Conservation (phyloP, 176 grass and related monocot genomes). For the Eragrostis nindensis region DNA sequence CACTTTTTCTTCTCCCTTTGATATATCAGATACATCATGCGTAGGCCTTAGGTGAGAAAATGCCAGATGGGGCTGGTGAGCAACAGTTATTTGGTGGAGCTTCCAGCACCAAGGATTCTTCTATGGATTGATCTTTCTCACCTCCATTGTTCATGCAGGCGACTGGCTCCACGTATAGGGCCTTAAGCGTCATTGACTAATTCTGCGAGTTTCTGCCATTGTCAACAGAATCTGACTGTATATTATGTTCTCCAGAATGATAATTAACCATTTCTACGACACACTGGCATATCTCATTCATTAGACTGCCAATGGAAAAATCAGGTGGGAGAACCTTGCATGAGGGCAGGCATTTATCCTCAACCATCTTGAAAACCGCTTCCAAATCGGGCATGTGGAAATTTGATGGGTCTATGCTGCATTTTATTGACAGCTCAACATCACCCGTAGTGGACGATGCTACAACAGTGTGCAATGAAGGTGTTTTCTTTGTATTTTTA, state of each 20-base stretch:
- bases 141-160: constrained; percentile 15
- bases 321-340: constrained; percentile 57
- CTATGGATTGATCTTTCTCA: constrained; percentile 23
- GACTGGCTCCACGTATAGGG: constrained; percentile 37
- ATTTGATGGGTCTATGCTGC: constrained; percentile 45
- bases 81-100: constrained; percentile 32
- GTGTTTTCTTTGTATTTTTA: constrained; percentile 32
- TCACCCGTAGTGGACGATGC: constrained; percentile 71
- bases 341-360: constrained; percentile 61
- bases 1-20: constrained; percentile 66
- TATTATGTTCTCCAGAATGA: constrained; percentile 31
- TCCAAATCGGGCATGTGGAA: constrained; percentile 54
- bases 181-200: constrained; percentile 12
- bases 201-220: constrained; percentile 10
- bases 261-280: constrained; percentile 41
- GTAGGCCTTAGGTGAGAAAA: constrained; percentile 38
- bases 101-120: constrained; percentile 21
- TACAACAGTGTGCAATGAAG: constrained; percentile 52
- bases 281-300: constrained; percentile 75
- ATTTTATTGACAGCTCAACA: constrained; percentile 63
- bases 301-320: constrained; percentile 68
- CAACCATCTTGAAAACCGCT: constrained; percentile 55
- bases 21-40: constrained; percentile 75
- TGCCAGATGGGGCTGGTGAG: constrained; percentile 48
- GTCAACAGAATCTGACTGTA: constrained; percentile 15